Evolutionary conservation across 768 basidiomycete genomes (phyloP).

Genomic region (Leccinum truebloodii): DNA sequence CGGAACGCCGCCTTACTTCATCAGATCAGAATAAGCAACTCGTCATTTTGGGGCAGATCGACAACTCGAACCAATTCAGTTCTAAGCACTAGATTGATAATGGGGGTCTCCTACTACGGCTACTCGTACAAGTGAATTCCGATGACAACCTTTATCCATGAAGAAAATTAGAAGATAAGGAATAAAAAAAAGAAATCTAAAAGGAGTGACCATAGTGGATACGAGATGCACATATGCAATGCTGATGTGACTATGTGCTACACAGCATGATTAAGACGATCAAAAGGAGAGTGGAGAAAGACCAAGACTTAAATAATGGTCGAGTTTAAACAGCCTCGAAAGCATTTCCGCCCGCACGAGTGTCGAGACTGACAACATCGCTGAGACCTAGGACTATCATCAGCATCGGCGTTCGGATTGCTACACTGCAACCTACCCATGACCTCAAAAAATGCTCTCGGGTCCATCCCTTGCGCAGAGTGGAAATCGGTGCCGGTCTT

Average conservation of each 20-base stretch:
- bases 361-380: constrained; percentile 55
- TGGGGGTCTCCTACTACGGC: not conserved
- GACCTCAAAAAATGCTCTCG: constrained; percentile 74
- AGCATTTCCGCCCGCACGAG: constrained; percentile 57
- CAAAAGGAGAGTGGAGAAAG: not conserved
- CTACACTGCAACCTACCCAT: constrained; percentile 51
- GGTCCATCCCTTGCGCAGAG: constrained; percentile 68
- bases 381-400: constrained; percentile 43
- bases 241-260: constrained; percentile 21
- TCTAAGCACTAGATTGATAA: not conserved
- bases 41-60: not conserved
- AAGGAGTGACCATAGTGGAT: constrained; percentile 22
- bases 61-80: constrained; percentile 13
- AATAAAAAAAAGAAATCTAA: constrained; percentile 10
- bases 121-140: constrained; percentile 6
- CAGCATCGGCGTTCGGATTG: not conserved
- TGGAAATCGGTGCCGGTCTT: constrained; percentile 76
- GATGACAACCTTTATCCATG: constrained; percentile 17
- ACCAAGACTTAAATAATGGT: not conserved
- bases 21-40: not conserved
- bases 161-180: constrained; percentile 21
- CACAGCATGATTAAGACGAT: constrained; percentile 14
- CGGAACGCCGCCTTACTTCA: not conserved
- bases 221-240: constrained; percentile 11
- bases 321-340: constrained; percentile 48